These are phyloP conservation scores for Apiotrichum gamsii DNA, from an alignment of 1,284 basidiomycete species.

Conservation along the genomic window DNA sequence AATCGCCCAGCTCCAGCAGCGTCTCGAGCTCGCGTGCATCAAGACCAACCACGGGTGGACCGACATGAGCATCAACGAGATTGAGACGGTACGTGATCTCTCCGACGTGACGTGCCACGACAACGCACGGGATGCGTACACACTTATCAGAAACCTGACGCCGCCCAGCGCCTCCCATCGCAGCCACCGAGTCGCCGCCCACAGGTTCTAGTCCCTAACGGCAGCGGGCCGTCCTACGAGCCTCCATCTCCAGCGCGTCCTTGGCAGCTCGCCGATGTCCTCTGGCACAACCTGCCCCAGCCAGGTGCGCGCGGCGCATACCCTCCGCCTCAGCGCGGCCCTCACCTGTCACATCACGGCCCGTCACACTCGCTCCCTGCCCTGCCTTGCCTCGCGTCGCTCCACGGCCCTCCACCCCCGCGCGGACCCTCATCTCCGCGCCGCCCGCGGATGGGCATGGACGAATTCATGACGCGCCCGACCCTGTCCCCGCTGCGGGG, in stretches of 20 bases:
- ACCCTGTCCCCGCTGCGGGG: slow-evolving; percentile 8
- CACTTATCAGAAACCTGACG: neutral
- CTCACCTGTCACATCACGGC: slow-evolving; percentile 6
- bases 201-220: slow-evolving; percentile 11
- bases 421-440: slow-evolving; percentile 2
- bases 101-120: too few relatives aligned
- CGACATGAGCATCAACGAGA: slow-evolving; percentile 42
- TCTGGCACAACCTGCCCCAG: slow-evolving; percentile 44
- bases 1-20: slow-evolving; percentile 41
- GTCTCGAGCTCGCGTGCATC: slow-evolving; percentile 42
- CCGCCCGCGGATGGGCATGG: slow-evolving; percentile 8
- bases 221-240: slow-evolving; percentile 27
- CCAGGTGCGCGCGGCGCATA: slow-evolving; percentile 17
- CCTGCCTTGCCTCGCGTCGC: slow-evolving; percentile 8
- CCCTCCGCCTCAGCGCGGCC: slow-evolving; percentile 5
- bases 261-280: slow-evolving; percentile 42
- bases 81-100: slow-evolving; percentile 35
- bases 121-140: neutral
- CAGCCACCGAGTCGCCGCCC: slow-evolving; percentile 8
- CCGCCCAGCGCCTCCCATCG: slow-evolving; percentile 16
- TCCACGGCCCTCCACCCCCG: neutral
- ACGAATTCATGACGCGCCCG: slow-evolving; percentile 13
- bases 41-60: slow-evolving; percentile 43
- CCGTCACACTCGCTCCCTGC: slow-evolving; percentile 17
- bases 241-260: slow-evolving; percentile 41